Evolutionary conservation across 345 rosid genomes (phyloP).

Genomic region (Toxicodendron radicans): DNA sequence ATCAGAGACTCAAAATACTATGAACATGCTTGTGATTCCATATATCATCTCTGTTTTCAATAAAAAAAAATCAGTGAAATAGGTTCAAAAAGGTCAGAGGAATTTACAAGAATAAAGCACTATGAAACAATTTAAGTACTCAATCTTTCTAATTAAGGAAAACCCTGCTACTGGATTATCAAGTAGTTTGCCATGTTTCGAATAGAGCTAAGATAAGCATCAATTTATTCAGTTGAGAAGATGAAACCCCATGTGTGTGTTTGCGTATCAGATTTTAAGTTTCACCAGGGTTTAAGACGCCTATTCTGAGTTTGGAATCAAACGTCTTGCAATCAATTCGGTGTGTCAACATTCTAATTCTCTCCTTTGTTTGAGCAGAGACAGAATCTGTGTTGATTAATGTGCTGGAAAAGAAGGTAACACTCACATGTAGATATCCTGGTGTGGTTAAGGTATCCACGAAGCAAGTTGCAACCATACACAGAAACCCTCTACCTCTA

Average conservation of each 20-base stretch:
- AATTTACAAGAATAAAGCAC: too few relatives aligned
- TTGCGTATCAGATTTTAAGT: neutral
- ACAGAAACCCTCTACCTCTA: conserved; percentile 43
- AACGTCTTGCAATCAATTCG: too few relatives aligned
- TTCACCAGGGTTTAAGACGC: neutral
- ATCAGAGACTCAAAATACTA: too few relatives aligned
- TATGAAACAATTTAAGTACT: too few relatives aligned
- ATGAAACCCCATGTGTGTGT: neutral
- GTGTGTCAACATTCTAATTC: neutral
- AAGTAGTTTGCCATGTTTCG: too few relatives aligned
- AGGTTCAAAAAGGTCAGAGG: neutral
- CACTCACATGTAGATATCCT: conserved; percentile 64
- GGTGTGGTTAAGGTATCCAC: conserved; percentile 32
- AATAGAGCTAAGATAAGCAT: too few relatives aligned
- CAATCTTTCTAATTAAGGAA: too few relatives aligned
- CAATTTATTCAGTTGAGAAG: neutral
- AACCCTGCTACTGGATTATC: neutral
- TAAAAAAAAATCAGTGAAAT: neutral
- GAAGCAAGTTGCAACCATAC: conserved; percentile 29
- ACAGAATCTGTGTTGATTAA: conserved; percentile 69
- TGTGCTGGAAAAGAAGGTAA: conserved; percentile 74
- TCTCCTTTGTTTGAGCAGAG: conserved; percentile 37
- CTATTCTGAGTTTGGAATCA: neutral
- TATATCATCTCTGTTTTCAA: neutral
- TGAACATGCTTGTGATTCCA: too few relatives aligned